These are phyloP conservation scores for Backusella sp. DNA, from an alignment of 192 early-diverging fungal species.

Conservation along the genomic window DNA sequence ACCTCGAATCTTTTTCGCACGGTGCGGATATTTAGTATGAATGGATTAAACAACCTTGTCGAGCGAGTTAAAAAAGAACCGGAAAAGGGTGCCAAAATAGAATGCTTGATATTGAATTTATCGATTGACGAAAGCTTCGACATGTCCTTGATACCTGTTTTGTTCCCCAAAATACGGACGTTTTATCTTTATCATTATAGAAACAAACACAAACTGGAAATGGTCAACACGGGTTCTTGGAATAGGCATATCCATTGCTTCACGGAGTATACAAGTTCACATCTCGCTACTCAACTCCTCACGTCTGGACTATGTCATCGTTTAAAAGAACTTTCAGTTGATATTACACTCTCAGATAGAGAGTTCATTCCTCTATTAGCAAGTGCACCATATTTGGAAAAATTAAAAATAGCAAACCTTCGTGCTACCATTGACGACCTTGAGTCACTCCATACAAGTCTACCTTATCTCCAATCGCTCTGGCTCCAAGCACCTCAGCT, in stretches of 20 bases:
- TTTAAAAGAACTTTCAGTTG: not conserved
- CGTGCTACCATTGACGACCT: not conserved
- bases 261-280: not conserved
- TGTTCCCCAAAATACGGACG: not conserved
- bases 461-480: not conserved
- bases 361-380: not conserved
- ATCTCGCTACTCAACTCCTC: not conserved
- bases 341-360: not conserved
- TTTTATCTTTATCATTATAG: not conserved
- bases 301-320: not conserved
- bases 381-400: slow-evolving; percentile 1
- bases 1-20: not conserved
- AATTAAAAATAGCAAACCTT: slow-evolving; percentile 6
- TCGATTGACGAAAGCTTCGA: not conserved
- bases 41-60: not conserved
- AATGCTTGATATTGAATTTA: not conserved
- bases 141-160: not conserved
- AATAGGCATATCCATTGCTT: not conserved
- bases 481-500: not conserved
- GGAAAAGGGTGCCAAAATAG: not conserved
- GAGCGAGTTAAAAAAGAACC: not conserved
- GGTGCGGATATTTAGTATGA: not conserved
- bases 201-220: not conserved
- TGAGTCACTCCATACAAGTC: not conserved
- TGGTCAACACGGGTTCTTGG: not conserved